Evolutionary conservation across 2,329 filamentous ascomycete genomes (phyloP), one percentile per base, ranked within the genome.

Genomic region (Pezicula neosporulosa): DNA sequence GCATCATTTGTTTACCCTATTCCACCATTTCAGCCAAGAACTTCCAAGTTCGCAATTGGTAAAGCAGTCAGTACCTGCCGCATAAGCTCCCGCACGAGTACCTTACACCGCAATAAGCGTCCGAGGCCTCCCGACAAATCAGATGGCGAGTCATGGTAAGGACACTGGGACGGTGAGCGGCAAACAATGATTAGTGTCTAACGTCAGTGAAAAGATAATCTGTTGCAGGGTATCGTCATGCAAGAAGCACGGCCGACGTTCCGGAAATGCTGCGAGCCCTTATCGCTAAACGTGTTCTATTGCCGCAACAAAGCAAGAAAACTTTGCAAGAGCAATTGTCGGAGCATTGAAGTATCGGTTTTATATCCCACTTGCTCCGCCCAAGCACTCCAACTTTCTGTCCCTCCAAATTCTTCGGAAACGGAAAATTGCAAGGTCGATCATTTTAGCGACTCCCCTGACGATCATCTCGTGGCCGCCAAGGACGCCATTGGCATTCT

Each of bases 271-370:
- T 33, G 24, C 3, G 24, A 2, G 24, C 24, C 12, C 36, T 52
- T 61, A 48, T 56, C 52, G 45, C 48, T 58, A 4, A 60, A 59
- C 44, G n/a, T 62, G 45, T 56, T 60, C 28, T 60, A 53, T 41
- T 48, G 44, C 42, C 50, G 33, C 18, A 50, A 48, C 8, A 49
- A 38, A 16, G 18, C 35, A 12, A 39, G 49, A 21, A 44, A 44
- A 28, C 24, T 52, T 18, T 55, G 55, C 39, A 55, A 47, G 44
- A 60, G 50, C 45, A 63, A 63, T 51, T 62, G 60, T 48, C 49
- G 47, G 27, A 54, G 21, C n/a, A 60, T 62, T 37, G 52, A 61
- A 28, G 50, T 62, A 4, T 18, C 46, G 10, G 39, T 60, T 28
- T 47, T 57, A 43, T 57, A 52, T 48, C 56, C 56, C 30, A 38